Evolutionary conservation across 352 stramenopile species (phyloP), one percentile per base, ranked within the genome.

Genomic region (Pythium aphanidermatum): DNA sequence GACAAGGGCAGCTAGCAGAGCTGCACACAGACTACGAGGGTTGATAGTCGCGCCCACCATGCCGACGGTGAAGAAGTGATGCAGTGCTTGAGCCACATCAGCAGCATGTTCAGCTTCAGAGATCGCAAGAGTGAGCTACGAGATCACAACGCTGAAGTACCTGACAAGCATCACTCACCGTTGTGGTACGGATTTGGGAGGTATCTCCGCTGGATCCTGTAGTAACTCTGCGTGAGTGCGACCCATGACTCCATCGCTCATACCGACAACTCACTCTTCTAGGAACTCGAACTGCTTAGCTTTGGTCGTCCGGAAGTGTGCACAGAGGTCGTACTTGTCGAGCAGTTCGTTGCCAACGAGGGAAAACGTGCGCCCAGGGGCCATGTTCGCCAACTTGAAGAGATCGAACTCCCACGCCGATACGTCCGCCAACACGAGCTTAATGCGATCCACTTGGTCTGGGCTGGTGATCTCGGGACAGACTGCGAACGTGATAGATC

Each of bases 171-270:
- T 3, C 5, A 13, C 24, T 12, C 68, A 84, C 76, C 70, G 50
- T 95, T 95, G 53, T 95, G 85, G 54, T 95, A 95, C 12, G 85
- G 81, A 33, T 92, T 72, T 17, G 46, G 52, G 42, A 78, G 60
- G 62, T 92, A 92, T 30, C 74, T 70, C 32, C 52, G 50, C 49
- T 84, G 60, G 26, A 86, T 64, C 46, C 73, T 85, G 17, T 33
- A 7, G 9, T 30, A 9, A n/a, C n/a, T n/a, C n/a, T n/a, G n/a
- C n/a, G n/a, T n/a, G n/a, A n/a, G n/a, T n/a, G n/a, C n/a, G n/a
- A n/a, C n/a, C n/a, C n/a, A n/a, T n/a, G n/a, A n/a, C n/a, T n/a
- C n/a, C n/a, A n/a, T n/a, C n/a, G n/a, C n/a, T n/a, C n/a, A n/a
- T n/a, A n/a, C n/a, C n/a, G 11, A 10, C 16, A 24, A 77, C 71